Evolutionary conservation across 1,284 basidiomycete species (phyloP), one percentile per base, ranked within the genome.

Genomic region (Sporisorium graminicola): DNA sequence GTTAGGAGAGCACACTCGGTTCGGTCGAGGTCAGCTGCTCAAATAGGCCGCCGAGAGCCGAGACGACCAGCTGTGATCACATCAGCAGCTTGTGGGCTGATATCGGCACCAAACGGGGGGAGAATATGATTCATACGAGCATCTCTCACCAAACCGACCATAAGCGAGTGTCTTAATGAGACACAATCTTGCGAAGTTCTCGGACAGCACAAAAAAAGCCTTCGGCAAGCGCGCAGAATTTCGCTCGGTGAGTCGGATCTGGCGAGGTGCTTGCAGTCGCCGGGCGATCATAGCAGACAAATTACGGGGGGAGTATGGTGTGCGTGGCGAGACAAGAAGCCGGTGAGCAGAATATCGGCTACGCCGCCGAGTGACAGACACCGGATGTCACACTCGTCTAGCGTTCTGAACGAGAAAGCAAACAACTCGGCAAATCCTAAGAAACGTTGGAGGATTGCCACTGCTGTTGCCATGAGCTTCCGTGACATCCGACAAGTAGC

Each of bases 21-120:
- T 37, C 35, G 35, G 9, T 7, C 6, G 35, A 37, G 35, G 35
- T 37, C 35, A 37, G 35, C 35, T 37, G 35, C 8, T 14, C 35
- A 37, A 37, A 37, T 13, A 37, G 35, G 35, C 35, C 3, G 35
- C 14, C 35, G 6, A 37, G 35, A 37, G 35, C 35, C 35, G 35
- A 37, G 35, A 37, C 8, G 35, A 37, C 14, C 35, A 13, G 35
- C 35, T 40, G 37, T n/a, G 37, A 14, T n/a, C 37, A 40, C 37
- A 40, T n/a, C 37, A 40, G n/a, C 31, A 51, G 50, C 31, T 51
- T 50, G 47, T 24, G 27, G 27, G 31, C 50, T 22, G 31, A 51
- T 51, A 51, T 51, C 27, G 47, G 5, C 22, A 35, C 35, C 35
- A 35, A 14, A 12, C 35, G 35, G 35, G 8, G 35, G 35, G 8